These are phyloP conservation scores for Paramyrothecium roridum DNA, from an alignment of 2,329 filamentous ascomycete species.

Conservation along the genomic window DNA sequence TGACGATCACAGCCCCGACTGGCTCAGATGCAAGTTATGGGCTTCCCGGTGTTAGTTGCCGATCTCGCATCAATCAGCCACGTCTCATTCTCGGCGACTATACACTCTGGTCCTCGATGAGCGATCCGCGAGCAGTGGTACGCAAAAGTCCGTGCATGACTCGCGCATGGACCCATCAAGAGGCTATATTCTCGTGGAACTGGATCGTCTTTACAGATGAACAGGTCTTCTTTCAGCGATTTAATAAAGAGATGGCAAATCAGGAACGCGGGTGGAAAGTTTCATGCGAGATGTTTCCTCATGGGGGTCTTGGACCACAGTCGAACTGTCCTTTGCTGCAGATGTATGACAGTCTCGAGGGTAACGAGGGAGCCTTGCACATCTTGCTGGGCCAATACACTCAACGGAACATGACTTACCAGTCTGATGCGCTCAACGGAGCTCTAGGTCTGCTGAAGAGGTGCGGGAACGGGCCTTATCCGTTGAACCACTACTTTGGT, in stretches of 20 bases:
- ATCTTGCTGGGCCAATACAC: constrained; percentile 2
- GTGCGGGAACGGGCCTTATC: constrained; percentile 6
- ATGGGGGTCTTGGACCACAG: constrained; percentile 1
- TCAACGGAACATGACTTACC: constrained; percentile 1
- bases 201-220: constrained; percentile 10
- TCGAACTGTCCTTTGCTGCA: constrained; percentile 2
- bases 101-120: constrained; percentile 8
- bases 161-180: constrained; percentile 8
- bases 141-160: constrained; percentile 5
- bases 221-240: constrained; percentile 8
- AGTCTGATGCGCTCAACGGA: constrained; percentile 6
- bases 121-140: constrained; percentile 3
- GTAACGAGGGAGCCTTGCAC: constrained; percentile 5
- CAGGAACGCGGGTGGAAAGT: constrained; percentile 7
- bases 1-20: constrained; percentile 5
- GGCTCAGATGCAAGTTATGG: constrained; percentile 8
- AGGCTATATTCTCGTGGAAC: constrained; percentile 6
- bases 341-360: constrained; percentile 6
- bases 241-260: constrained; percentile 7
- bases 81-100: constrained; percentile 6
- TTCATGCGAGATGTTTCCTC: constrained; percentile 8
- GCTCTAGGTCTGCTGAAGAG: constrained; percentile 6
- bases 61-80: constrained; percentile 4
- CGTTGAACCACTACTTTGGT: constrained; percentile 9
- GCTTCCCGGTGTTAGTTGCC: constrained; percentile 5